These are phyloP conservation scores for Trypanosoma vivax DNA, from an alignment of 208 protist genomes.

Conservation along the genomic window DNA sequence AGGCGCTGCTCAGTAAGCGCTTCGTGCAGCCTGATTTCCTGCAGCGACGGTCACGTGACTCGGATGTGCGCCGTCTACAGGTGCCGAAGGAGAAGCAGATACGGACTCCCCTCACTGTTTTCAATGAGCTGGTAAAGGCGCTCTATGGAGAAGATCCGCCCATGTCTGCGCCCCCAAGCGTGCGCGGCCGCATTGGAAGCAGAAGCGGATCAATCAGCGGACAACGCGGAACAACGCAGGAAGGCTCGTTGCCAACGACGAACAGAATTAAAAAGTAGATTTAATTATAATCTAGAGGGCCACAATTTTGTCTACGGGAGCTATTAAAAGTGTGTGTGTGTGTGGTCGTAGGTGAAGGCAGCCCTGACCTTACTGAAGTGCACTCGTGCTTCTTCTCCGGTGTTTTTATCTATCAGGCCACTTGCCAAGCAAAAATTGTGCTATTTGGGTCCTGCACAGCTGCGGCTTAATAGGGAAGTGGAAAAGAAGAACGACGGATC, in stretches of 20 bases:
- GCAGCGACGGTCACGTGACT: constrained; percentile 31
- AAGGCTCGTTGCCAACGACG: too few relatives aligned
- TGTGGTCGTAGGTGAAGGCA: too few relatives aligned
- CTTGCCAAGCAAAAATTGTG: too few relatives aligned
- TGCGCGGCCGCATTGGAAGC: constrained; percentile 8
- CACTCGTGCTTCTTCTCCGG: not conserved
- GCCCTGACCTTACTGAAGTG: too few relatives aligned
- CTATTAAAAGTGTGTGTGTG: too few relatives aligned
- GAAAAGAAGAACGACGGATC: not conserved
- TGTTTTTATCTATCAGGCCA: too few relatives aligned
- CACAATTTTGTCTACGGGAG: too few relatives aligned
- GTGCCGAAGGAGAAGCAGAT: constrained; percentile 53
- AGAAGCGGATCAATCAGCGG: too few relatives aligned
- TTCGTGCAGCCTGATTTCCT: constrained; percentile 43
- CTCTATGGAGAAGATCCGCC: constrained; percentile 38
- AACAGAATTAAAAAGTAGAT: too few relatives aligned
- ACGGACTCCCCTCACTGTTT: constrained; percentile 74
- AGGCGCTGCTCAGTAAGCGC: constrained; percentile 37
- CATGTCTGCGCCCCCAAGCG: constrained; percentile 5
- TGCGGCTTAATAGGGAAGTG: not conserved
- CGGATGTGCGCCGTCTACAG: constrained; percentile 41
- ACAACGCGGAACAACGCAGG: too few relatives aligned
- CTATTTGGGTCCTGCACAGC: too few relatives aligned
- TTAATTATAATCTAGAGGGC: too few relatives aligned
- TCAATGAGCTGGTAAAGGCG: constrained; percentile 57